Evolutionary conservation across 805 yeast genomes (phyloP).

Genomic region (Kodamaea hsintzibuensis): DNA sequence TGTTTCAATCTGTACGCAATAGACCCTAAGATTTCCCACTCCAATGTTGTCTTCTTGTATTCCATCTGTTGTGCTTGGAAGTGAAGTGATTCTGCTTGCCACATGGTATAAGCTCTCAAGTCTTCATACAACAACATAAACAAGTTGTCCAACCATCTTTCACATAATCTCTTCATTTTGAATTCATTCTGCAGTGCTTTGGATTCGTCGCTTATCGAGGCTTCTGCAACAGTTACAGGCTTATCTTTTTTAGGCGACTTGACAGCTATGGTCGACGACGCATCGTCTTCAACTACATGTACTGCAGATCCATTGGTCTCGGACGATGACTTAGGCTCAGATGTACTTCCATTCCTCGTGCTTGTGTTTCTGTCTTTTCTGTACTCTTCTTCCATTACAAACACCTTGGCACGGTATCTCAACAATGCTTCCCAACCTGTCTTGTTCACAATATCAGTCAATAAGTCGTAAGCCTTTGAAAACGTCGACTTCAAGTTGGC

Average conservation of each 20-base stretch:
- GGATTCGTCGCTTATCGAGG: background rate
- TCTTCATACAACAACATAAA: conserved; percentile 73
- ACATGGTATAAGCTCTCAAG: conserved; percentile 79
- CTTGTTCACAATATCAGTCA: conserved; percentile 44
- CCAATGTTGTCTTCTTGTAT: conserved; percentile 74
- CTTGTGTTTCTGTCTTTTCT: conserved; percentile 35
- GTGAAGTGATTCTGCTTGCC: conserved; percentile 91
- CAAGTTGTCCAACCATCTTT: conserved; percentile 71
- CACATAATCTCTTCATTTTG: conserved; percentile 66
- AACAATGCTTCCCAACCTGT: conserved; percentile 49
- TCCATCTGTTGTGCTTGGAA: conserved; percentile 84
- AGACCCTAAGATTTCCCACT: conserved; percentile 91
- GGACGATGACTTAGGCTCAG: background rate
- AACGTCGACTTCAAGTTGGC: conserved; percentile 57
- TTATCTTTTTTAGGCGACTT: conserved; percentile 32
- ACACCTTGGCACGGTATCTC: conserved; percentile 47
- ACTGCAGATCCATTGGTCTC: conserved; percentile 1
- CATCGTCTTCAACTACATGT: conserved; percentile 21
- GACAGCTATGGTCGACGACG: conserved; percentile 38
- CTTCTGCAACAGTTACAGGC: conserved; percentile 14
- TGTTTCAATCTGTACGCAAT: conserved; percentile 86
- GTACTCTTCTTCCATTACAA: conserved; percentile 51
- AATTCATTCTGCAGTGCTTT: conserved; percentile 42
- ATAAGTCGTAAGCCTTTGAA: conserved; percentile 45
- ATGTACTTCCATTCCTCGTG: conserved; percentile 17